Evolutionary conservation across 2,329 filamentous ascomycete species (phyloP).

Genomic region (Pseudogymnoascus sp.): DNA sequence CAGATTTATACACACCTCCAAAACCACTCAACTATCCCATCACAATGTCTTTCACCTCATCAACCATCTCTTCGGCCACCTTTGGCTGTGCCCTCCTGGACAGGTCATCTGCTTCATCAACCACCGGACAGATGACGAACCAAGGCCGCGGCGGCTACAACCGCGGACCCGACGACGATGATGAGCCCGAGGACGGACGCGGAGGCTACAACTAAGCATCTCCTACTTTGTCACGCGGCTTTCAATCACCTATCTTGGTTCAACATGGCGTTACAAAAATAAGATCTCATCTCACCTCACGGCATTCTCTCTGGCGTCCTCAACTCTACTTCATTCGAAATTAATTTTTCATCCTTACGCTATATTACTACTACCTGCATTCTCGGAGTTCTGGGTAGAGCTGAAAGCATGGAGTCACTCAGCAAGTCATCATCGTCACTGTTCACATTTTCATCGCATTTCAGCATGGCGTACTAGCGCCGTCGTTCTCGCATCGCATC

Average conservation of each 20-base stretch:
- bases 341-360: neutral
- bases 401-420: neutral
- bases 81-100: neutral
- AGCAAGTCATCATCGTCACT: neutral
- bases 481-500: neutral
- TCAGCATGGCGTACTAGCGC: neutral
- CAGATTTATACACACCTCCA: neutral
- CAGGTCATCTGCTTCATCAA: neutral
- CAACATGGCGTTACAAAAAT: neutral
- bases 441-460: neutral
- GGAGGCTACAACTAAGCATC: constrained; percentile 25
- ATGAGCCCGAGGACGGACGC: constrained; percentile 25
- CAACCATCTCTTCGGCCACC: neutral
- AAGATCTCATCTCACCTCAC: neutral
- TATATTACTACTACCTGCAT: constrained; percentile 1
- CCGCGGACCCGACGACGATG: constrained; percentile 23
- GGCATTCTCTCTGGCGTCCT: neutral
- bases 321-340: neutral
- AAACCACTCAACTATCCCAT: neutral
- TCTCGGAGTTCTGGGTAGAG: neutral
- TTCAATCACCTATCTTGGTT: neutral
- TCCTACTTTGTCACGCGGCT: neutral
- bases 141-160: constrained; percentile 16
- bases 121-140: constrained; percentile 10
- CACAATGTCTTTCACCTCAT: neutral